Conservation (phyloP, 371 early-diverging fungal species). For the Mortierella sp. region DNA sequence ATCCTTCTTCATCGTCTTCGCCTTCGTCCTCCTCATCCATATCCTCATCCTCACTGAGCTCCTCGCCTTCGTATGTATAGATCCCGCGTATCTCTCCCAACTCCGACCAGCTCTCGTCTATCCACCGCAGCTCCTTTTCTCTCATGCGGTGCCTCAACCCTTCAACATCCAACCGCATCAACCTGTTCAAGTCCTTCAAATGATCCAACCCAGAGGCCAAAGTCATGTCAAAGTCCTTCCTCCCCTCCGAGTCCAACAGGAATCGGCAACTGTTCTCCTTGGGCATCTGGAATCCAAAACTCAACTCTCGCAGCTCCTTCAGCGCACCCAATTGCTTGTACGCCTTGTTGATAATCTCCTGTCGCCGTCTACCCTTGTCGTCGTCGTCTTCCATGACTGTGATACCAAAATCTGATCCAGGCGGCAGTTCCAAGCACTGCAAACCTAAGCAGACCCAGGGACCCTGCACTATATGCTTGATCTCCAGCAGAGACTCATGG, state of each 20-base stretch:
- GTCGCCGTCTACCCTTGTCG: background rate
- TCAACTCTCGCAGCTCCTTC: constrained; percentile 11
- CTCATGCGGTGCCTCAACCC: constrained; percentile 3
- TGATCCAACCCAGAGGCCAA: background rate
- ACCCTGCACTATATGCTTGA: background rate
- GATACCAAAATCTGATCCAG: background rate
- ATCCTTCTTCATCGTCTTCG: background rate
- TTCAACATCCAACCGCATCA: background rate
- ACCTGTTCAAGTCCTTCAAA: background rate
- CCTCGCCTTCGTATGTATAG: background rate
- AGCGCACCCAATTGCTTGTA: constrained; percentile 7
- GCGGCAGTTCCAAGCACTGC: background rate
- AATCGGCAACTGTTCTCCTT: background rate
- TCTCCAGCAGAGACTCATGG: background rate
- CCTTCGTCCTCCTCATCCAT: background rate
- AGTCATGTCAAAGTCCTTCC: background rate
- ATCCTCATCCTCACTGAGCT: background rate
- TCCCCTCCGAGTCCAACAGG: background rate
- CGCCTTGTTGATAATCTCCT: constrained; percentile 2
- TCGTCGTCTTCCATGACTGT: background rate
- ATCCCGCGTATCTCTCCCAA: background rate
- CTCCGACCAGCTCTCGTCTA: background rate
- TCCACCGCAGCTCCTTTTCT: background rate
- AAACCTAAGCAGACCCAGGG: constrained; percentile 1
- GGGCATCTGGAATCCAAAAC: background rate